Evolutionary conservation across 2,329 filamentous ascomycete species (phyloP), one percentile per base, ranked within the genome.

Genomic region (Cladophialophora exuberans): DNA sequence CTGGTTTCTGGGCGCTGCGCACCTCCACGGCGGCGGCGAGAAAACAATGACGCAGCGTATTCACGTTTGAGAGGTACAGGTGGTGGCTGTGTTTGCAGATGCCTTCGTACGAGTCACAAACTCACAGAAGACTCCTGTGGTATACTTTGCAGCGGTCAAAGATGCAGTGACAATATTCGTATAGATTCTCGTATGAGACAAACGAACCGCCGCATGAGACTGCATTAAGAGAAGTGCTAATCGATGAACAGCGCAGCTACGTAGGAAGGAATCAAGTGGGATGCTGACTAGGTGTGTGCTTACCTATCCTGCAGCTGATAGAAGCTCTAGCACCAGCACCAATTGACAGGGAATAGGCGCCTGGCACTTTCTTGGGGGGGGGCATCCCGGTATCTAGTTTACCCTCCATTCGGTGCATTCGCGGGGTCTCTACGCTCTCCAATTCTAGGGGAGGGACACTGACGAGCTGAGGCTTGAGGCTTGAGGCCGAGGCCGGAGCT

Each of bases 1-100:
- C n/a, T n/a, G n/a, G n/a, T n/a, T n/a, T n/a, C n/a, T n/a, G n/a
- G n/a, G n/a, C 23, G 20, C 36, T 49, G 46, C 33, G 36, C 46
- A 33, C 20, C 6, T 9, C 23, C 46, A 30, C 31, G 25, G 46
- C 46, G 46, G 28, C 46, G n/a, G n/a, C n/a, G n/a, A 49, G 39
- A 25, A 39, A 39, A 28, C 46, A 41, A 49, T 49, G 46, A 49
- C 46, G 46, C 46, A 49, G 46, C n/a, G n/a, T n/a, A n/a, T n/a
- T n/a, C n/a, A 42, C 46, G 23, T 28, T 17, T 20, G 35, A 18
- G 31, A 26, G 18, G 22, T n/a, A n/a, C n/a, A 23, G 18, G n/a
- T n/a, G 35, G 44, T 49, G 35, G 35, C 46, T 17, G 46, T 49
- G 39, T 23, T 2, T 20, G 39, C 6, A 42, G 39, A 20, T 42